Conservation (phyloP, 2,329 filamentous ascomycete genomes). For the Sporothrix phasma region DNA sequence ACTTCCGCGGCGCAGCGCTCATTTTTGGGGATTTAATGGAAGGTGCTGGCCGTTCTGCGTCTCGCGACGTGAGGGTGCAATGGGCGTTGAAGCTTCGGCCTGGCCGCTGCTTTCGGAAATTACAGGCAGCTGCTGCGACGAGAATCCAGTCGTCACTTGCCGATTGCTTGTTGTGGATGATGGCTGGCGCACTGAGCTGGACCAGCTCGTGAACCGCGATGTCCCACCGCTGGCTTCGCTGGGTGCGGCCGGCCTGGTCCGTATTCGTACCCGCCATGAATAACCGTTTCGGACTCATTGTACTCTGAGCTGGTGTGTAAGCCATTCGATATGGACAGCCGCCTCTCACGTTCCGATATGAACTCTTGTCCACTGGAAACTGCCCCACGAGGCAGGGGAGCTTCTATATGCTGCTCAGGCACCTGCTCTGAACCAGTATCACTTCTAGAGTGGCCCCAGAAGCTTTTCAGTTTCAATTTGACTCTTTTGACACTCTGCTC, state of each 20-base stretch:
- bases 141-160: background rate
- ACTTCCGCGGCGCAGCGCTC: background rate
- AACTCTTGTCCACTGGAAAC: slow-evolving; percentile 10
- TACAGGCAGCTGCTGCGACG: background rate
- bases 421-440: slow-evolving; percentile 6
- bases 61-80: no score
- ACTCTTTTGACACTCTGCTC: slow-evolving; percentile 17
- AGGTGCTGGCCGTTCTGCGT: background rate
- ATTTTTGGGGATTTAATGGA: background rate
- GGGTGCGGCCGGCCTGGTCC: background rate
- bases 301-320: slow-evolving; percentile 6
- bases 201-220: slow-evolving; percentile 20
- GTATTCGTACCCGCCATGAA: background rate
- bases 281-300: slow-evolving; percentile 6
- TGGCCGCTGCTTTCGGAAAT: slow-evolving; percentile 8
- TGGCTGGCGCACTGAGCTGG: slow-evolving; percentile 11
- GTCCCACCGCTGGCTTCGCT: slow-evolving; percentile 12
- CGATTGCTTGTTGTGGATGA: slow-evolving; percentile 9
- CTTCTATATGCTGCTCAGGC: slow-evolving; percentile 42
- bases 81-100: background rate
- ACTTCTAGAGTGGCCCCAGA: slow-evolving; percentile 17
- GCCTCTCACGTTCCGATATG: slow-evolving; percentile 15
- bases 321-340: slow-evolving; percentile 8
- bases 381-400: slow-evolving; percentile 27
- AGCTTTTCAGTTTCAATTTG: slow-evolving; percentile 9